phyloP scores from a whole-genome alignment of 768 basidiomycete genomes.

The Mycena amicta region DNA sequence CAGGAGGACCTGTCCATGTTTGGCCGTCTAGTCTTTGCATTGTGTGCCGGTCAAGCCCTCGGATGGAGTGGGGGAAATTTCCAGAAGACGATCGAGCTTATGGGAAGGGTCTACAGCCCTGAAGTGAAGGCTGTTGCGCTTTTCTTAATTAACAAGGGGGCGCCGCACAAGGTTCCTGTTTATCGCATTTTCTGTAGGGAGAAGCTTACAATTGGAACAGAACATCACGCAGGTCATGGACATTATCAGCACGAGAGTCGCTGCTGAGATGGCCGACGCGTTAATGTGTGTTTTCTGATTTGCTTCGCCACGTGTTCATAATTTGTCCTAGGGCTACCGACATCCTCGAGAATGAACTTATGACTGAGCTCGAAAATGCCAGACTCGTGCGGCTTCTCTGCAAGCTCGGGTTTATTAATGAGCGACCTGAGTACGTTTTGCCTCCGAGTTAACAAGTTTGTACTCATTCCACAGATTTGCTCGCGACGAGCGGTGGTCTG shows the following conservation, averaged over 20 bases:
- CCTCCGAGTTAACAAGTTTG: neutral
- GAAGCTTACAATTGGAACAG: constrained; percentile 36
- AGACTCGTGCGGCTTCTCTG: constrained; percentile 84
- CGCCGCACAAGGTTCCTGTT: constrained; percentile 56
- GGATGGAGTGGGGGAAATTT: constrained; percentile 64
- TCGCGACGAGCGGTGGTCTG: constrained; percentile 96
- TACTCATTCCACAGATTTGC: constrained; percentile 63
- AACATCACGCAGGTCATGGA: constrained; percentile 80
- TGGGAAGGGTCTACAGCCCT: constrained; percentile 71
- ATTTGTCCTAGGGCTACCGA: constrained; percentile 77
- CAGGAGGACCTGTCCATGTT: constrained; percentile 91
- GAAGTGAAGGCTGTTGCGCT: constrained; percentile 83
- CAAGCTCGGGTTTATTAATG: constrained; percentile 98
- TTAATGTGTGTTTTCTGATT: constrained; percentile 67
- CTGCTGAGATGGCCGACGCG: constrained; percentile 85
- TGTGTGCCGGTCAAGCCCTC: constrained; percentile 71
- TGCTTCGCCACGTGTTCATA: too few species aligned
- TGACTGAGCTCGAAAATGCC: constrained; percentile 92
- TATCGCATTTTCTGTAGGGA: neutral
- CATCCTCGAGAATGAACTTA: constrained; percentile 78
- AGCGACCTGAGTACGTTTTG: constrained; percentile 88
- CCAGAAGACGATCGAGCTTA: constrained; percentile 73
- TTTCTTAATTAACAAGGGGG: constrained; percentile 75
- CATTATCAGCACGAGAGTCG: constrained; percentile 69
- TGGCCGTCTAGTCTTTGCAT: constrained; percentile 77